Evolutionary conservation across 108 stramenopile genomes (phyloP), one percentile per base, ranked within the genome.

Genomic region (Pseudonitzschia multiseries): DNA sequence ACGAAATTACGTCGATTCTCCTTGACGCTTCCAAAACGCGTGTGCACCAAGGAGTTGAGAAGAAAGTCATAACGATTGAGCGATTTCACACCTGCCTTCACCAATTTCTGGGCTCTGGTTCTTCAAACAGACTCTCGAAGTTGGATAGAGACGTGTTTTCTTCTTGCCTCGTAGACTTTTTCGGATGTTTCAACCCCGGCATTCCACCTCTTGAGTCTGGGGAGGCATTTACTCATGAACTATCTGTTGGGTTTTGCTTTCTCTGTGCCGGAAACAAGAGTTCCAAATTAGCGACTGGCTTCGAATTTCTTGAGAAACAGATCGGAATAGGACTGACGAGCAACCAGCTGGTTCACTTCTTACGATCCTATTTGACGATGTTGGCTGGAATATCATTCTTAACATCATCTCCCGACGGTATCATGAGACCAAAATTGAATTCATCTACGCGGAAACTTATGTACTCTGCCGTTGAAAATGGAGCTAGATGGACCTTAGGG

Each of bases 261-360:
- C 79, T 97, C 27, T 93, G 90, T 63, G 84, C 87, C 26, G 96
- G 96, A 8, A 94, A 93, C 75, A 97, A 97, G 75, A 91, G 90
- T 69, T 66, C 88, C 43, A 92, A 88, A 54, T 78, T 94, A 12
- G 87, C 86, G 0, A 87, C 82, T 18, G 91, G 89, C 13, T 94
- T 88, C 76, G 88, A 91, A 32, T 52, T 92, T 62, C 70, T 94
- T n/a, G 88, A 90, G 70, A 81, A 81, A 13, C 63, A 79, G 24
- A 71, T 67, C 33, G 63, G 70, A 21, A 81, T 80, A 20, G 84
- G 84, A 24, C 67, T 96, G 40, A 87, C 87, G 9, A 81, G 84
- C 50, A 71, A 80, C 1, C 87, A 87, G 44, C 75, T 96, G 21
- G 70, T 79, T 57, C 86, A 86, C 29, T 96, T 89, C 69, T 69